phyloP scores from a whole-genome alignment of 352 stramenopile species.

The Globisporangium lucens region DNA sequence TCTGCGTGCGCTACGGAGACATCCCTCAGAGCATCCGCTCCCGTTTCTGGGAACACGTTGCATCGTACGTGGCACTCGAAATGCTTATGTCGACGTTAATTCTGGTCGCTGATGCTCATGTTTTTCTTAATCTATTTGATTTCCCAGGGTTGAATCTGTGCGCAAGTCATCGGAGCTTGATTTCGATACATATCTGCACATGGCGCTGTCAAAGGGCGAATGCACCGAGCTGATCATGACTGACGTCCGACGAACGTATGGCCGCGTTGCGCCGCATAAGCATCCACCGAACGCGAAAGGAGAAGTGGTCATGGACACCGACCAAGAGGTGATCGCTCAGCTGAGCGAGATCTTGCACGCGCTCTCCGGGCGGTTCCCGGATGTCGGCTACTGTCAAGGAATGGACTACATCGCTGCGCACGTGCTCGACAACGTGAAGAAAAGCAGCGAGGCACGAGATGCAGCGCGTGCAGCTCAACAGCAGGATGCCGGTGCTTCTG shows the following conservation, averaged over 20 bases:
- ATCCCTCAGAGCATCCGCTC: conserved; percentile 53
- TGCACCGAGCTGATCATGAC: conserved; percentile 80
- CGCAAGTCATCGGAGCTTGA: conserved; percentile 61
- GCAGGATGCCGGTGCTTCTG: conserved; percentile 3
- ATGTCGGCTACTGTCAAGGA: conserved; percentile 85
- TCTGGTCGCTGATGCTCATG: neutral
- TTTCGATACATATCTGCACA: conserved; percentile 83
- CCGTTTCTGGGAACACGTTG: conserved; percentile 72
- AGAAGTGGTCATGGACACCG: conserved; percentile 42
- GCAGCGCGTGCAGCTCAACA: conserved; percentile 5
- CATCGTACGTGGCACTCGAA: conserved; percentile 20
- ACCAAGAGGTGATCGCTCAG: conserved; percentile 73
- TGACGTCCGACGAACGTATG: conserved; percentile 83
- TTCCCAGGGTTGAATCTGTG: conserved; percentile 24
- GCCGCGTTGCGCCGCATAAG: conserved; percentile 77
- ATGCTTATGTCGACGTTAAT: neutral
- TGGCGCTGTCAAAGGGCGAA: conserved; percentile 82
- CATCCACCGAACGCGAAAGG: conserved; percentile 51
- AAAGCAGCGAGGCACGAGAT: conserved; percentile 44
- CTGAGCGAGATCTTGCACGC: conserved; percentile 81
- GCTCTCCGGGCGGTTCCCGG: conserved; percentile 69
- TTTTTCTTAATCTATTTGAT: neutral
- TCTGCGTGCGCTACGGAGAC: conserved; percentile 78
- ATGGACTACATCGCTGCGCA: conserved; percentile 88
- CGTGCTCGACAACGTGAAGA: conserved; percentile 80